Evolutionary conservation across 306 rosid genomes (phyloP), one percentile per base, ranked within the genome.

Genomic region (Dalbergia cultrata): DNA sequence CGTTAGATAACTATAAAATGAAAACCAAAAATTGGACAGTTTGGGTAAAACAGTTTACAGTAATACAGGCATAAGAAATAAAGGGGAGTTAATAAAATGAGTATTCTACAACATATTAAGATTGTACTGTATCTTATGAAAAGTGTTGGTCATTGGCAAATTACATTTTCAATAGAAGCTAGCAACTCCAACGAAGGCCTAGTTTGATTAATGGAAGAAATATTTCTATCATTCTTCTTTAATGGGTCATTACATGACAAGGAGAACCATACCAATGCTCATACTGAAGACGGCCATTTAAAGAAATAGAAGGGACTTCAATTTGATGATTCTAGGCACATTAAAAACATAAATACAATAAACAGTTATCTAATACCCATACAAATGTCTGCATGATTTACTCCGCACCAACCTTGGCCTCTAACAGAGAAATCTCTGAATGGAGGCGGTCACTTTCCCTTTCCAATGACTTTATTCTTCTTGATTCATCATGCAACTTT

Each of bases 351-450:
- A 8, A 67, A 10, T 31, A 57, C 52, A 71, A 58, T 31, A 41
- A 67, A 80, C 13, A 65, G 60, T 50, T 45, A 52, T 14, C 50
- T 45, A 63, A 80, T 44, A 37, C 47, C 60, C 70, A 69, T 41
- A 10, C 17, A 44, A 44, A 26, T 47, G 81, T 75, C 80, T 61
- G 79, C 74, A 31, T 11, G 53, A 70, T 47, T 70, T 49, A 31
- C 63, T 65, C 59, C 47, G 34, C 69, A 87, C 91, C 72, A 67
- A 95, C 99, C 96, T 93, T 95, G 58, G 98, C 91, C 90, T 95
- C 99, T 88, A 93, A 83, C 16, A 95, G 85, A 82, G 98, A 89
- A 63, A 93, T 88, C 91, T 95, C 99, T 49, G 97, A 86, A 70
- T 90, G 82, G 53, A 90, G 89, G 50, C 93, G 86, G 82, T 89